Evolutionary conservation across 2,329 filamentous ascomycete species (phyloP), one percentile per base, ranked within the genome.

Genomic region (Myriosclerotinia scirpicola): DNA sequence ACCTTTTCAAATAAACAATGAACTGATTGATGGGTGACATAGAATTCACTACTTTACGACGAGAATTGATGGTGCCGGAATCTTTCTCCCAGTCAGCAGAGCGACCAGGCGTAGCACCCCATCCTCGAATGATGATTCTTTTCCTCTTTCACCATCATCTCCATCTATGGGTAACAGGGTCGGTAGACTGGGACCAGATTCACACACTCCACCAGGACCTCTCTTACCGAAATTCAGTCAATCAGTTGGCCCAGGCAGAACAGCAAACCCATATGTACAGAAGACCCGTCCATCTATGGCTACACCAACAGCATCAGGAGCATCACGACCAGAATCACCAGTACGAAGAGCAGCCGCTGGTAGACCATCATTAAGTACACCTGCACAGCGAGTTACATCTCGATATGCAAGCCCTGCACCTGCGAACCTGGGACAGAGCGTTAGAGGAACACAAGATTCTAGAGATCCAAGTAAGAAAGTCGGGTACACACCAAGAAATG

Each of bases 51-150:
- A 99, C 79, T 99, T 99, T 77, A 84, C 82, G 46, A 97, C 95
- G 14, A 84, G 84, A 3, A 80, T 89, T 30, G 86, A 91, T 0
- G 92, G 92, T 69, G 88, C 95, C 2, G 95, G 95, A 68, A 98
- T 99, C 75, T 99, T 99, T 76, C 84, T 99, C 17, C 95, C 95
- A 4, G 81, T 95, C 20, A 87, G 89, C 77, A 95, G 96, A 77
- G 91, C 91, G 44, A 83, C 85, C 75, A 90, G 85, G 78, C 89
- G 87, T 75, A 85, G 85, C 60, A 86, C 85, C 52, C 82, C 83
- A 30, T 79, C 81, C 17, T 80, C 82, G 40, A 81, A 85, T 48
- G 80, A 80, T 46, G 82, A 81, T 61, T 81, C 83, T 8, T 84
- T 85, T 70, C 85, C 90, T 9, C 81, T 85, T 64, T 93, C 90